Evolutionary conservation across 768 basidiomycete species (phyloP), one percentile per base, ranked within the genome.

Genomic region (Hortiboletus campestris): DNA sequence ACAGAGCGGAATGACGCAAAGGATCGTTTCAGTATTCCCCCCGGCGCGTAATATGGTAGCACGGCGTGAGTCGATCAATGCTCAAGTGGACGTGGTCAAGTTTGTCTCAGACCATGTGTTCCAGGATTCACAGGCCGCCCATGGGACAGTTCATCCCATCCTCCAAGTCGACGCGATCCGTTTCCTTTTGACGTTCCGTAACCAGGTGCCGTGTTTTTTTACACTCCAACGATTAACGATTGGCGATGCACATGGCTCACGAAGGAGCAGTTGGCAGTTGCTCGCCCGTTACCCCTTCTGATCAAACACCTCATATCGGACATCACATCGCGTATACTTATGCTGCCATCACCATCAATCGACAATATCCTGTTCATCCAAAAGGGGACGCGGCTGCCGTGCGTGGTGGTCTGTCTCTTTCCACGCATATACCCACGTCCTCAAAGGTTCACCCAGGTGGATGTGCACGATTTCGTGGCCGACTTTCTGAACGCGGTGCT

Each of bases 321-420:
- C 49, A 94, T 67, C 95, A 93, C 72, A 95, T 98, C 46, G 88
- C 89, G 25, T 96, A 90, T 65, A 95, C 96, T 0, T 98, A 97
- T 72, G 94, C 95, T 9, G 95, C 97, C 17, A 94, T 98, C 64
- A 93, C 95, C n/a, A 95, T 99, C 66, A 96, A 99, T 66, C 84
- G 94, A 8, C n/a, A n/a, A 87, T 98, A 51, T 74, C n/a, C n/a
- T 99, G 39, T 92, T 85, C 72, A 97, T 98, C 72, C 94, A 91
- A 67, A 86, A 89, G 64, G 83, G 84, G 4, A 80, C 79, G 5
- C 81, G 84, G 58, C 76, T 91, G 25, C 66, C 93, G 94, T 97
- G 55, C 52, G 90, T 76, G 7, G 25, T 20, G n/a, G 0, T 19
- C 22, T 9, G 6, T 57, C 19, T 11, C 38, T 53, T 42, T 44